Conservation (phyloP, 768 basidiomycete genomes). For the Sporobolomyces pararoseus region DNA sequence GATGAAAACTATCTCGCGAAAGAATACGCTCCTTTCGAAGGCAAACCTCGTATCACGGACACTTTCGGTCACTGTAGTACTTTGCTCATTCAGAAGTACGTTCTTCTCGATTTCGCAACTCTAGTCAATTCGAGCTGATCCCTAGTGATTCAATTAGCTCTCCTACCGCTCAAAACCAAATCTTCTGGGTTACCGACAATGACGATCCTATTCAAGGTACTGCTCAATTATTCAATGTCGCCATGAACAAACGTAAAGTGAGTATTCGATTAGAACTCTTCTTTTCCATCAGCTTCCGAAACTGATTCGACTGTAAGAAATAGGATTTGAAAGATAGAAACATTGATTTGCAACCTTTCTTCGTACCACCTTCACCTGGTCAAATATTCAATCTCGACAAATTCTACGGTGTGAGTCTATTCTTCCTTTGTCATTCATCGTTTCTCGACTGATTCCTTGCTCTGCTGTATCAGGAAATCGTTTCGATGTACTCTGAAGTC, state of each 20-base stretch:
- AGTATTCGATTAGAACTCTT: too few species aligned
- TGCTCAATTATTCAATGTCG: constrained; percentile 14
- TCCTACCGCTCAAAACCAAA: constrained; percentile 78
- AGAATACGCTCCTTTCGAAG: constrained; percentile 62
- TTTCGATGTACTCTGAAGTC: constrained; percentile 9
- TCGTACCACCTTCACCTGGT: constrained; percentile 63
- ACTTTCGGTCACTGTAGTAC: constrained; percentile 87
- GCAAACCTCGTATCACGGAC: constrained; percentile 65
- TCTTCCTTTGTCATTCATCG: neutral
- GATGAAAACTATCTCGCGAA: constrained; percentile 59
- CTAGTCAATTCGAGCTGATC: neutral
- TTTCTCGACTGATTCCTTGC: neutral
- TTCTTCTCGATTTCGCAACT: neutral
- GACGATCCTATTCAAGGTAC: constrained; percentile 60
- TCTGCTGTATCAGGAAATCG: neutral
- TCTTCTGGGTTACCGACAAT: constrained; percentile 89
- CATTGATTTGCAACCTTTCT: constrained; percentile 78
- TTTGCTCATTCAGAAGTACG: constrained; percentile 81
- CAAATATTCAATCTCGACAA: constrained; percentile 67
- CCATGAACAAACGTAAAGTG: constrained; percentile 20
- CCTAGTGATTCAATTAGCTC: constrained; percentile 53
- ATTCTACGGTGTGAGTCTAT: constrained; percentile 60
- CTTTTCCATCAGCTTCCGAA: too few species aligned
- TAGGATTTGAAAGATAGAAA: constrained; percentile 80
- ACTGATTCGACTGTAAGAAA: neutral